A percentile compares a stretch with the other conserved stretches of the same genome.
Conservation (phyloP, 1,284 basidiomycete species). For the Coniferiporia weirii region DNA sequence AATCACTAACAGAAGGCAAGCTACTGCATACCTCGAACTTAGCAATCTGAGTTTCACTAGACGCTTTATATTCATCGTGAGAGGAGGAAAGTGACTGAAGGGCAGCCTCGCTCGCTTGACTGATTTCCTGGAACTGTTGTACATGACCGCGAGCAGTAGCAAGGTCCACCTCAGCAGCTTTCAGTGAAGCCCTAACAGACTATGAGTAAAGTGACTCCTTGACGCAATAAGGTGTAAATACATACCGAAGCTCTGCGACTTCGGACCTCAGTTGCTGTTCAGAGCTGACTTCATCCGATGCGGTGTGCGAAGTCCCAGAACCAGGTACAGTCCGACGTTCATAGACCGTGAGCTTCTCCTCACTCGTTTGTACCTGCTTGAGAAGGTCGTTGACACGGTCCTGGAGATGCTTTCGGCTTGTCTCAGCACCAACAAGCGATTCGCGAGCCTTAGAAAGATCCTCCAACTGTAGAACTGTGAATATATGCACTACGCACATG, state of each 20-base stretch:
- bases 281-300: slow-evolving; percentile 42
- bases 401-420: slow-evolving; percentile 76
- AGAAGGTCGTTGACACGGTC: slow-evolving; percentile 69
- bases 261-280: slow-evolving; percentile 83
- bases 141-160: slow-evolving; percentile 65
- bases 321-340: slow-evolving; percentile 56
- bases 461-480: slow-evolving; percentile 37
- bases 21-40: slow-evolving; percentile 53
- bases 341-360: slow-evolving; percentile 83
- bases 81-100: slow-evolving; percentile 64
- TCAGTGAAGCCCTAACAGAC: slow-evolving; percentile 57
- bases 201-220: neutral
- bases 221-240: slow-evolving; percentile 11
- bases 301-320: slow-evolving; percentile 28
- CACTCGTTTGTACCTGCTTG: slow-evolving; percentile 67
- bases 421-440: slow-evolving; percentile 68
- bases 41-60: slow-evolving; percentile 60
- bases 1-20: neutral
- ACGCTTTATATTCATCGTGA: slow-evolving; percentile 73
- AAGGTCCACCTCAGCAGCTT: slow-evolving; percentile 72
- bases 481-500: neutral
- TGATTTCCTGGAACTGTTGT: slow-evolving; percentile 81
- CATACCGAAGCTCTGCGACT: slow-evolving; percentile 76
- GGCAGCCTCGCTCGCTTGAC: slow-evolving; percentile 75
- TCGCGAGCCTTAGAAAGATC: slow-evolving; percentile 73